Evolutionary conservation across 345 rosid genomes (phyloP), one percentile per base, ranked within the genome.

Genomic region (Linum trigynum): DNA sequence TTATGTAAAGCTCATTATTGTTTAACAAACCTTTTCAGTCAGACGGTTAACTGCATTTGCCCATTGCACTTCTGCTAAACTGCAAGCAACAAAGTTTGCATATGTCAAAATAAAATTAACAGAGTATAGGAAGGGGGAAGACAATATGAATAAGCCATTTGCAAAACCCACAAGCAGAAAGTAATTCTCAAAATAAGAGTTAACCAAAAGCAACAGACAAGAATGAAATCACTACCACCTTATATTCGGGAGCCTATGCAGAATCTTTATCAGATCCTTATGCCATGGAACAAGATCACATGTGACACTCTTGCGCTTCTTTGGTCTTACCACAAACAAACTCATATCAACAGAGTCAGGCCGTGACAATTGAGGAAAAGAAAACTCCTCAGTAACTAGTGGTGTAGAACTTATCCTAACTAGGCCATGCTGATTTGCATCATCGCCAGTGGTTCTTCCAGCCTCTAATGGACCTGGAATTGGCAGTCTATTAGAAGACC

Each of bases 61-160:
- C 99, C 97, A 94, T 43, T 79, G 83, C n/a, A 57, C 74, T 68
- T 88, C 99, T 16, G 85, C 85, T 66, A 41, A 65, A 57, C 99
- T 90, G 88, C 77, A 80, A 76, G 72, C 37, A n/a, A 66, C 2
- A 48, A 48, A 48, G 14, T 48, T 15, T 48, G 15, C 11, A 48
- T 15, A 48, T 48, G 53, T 48, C 53, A 45, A 45, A 8, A 45
- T 45, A 45, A 14, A 45, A 45, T 7, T 45, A 45, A 23, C 10
- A 14, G 51, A 45, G 51, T 7, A 45, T 8, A 7, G 12, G 8
- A 45, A 23, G 32, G 32, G 51, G 12, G 12, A 2, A 45, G 51
- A 4, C 51, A 45, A 45, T 45, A 45, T 14, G 7, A 45, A 45
- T 45, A 45, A 14, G 51, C 10, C 7, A 45, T 14, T 7, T 45